phyloP scores from a whole-genome alignment of 2,329 filamentous ascomycete species.

The Colletotrichum musicola region DNA sequence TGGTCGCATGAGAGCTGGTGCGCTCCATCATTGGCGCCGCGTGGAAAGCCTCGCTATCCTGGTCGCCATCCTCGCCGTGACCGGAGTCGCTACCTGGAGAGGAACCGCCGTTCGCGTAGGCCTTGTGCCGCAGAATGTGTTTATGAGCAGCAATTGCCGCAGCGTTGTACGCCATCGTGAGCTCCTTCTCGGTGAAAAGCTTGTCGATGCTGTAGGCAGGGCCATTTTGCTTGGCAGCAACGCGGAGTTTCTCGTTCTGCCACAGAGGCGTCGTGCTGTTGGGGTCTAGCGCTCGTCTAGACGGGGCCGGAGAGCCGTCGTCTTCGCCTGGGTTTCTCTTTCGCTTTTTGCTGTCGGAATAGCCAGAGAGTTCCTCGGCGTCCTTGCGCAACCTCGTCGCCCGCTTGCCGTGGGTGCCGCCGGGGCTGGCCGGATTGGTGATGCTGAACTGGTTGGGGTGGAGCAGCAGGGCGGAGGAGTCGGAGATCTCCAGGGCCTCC shows the following conservation, averaged over 20 bases:
- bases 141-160: constrained; percentile 73
- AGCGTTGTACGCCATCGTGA: constrained; percentile 73
- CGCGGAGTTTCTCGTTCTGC: constrained; percentile 70
- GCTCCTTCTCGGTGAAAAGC: constrained; percentile 78
- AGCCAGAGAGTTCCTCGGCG: constrained; percentile 68
- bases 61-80: constrained; percentile 63
- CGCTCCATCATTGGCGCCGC: constrained; percentile 72
- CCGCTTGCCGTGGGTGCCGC: constrained; percentile 73
- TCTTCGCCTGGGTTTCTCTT: constrained; percentile 72
- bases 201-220: constrained; percentile 76
- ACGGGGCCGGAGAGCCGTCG: constrained; percentile 72
- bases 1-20: constrained; percentile 72
- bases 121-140: constrained; percentile 70
- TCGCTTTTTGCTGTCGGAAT: constrained; percentile 70
- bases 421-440: constrained; percentile 73
- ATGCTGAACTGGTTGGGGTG: constrained; percentile 78
- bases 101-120: constrained; percentile 63
- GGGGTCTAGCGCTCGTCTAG: constrained; percentile 67
- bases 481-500: constrained; percentile 75
- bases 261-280: constrained; percentile 72
- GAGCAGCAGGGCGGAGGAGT: constrained; percentile 73
- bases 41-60: constrained; percentile 59
- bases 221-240: constrained; percentile 67
- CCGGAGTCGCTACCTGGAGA: constrained; percentile 67
- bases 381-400: constrained; percentile 72